Evolutionary conservation across 768 basidiomycete genomes (phyloP).

Genomic region (Lactarius deliciosus): DNA sequence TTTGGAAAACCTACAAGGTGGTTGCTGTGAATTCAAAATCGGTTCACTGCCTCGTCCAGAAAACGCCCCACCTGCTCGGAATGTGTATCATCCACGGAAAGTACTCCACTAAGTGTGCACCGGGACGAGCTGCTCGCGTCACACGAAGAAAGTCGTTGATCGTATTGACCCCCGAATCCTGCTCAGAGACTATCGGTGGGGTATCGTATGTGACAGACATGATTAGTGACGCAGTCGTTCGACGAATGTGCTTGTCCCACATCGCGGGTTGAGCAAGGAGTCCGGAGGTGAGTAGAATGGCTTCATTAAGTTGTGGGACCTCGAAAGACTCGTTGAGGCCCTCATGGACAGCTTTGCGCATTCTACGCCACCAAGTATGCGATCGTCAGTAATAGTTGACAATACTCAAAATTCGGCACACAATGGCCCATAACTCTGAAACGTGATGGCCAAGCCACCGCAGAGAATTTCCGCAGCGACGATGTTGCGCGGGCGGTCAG

Average conservation of each 20-base stretch:
- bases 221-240: constrained; percentile 24
- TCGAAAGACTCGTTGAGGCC: constrained; percentile 20
- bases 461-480: constrained; percentile 23
- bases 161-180: constrained; percentile 17
- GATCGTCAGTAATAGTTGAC: not conserved
- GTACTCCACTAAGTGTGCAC: constrained; percentile 27
- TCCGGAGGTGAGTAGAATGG: constrained; percentile 20
- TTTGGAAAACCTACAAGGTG: constrained; percentile 20
- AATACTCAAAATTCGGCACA: not conserved
- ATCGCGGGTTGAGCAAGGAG: constrained; percentile 18
- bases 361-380: constrained; percentile 24
- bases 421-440: constrained; percentile 23
- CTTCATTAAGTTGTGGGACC: constrained; percentile 16
- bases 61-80: constrained; percentile 13
- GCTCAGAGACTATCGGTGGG: constrained; percentile 20
- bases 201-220: constrained; percentile 27
- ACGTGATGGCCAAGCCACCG: constrained; percentile 21
- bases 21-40: not conserved
- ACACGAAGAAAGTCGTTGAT: constrained; percentile 28
- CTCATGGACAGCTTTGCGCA: constrained; percentile 27
- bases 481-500: constrained; percentile 26
- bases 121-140: constrained; percentile 23
- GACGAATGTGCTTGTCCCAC: constrained; percentile 24
- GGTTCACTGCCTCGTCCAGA: not conserved
- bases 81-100: constrained; percentile 30